These are phyloP conservation scores for Dichotomocladium elegans DNA, from an alignment of 371 early-diverging fungal genomes.

Conservation along the genomic window DNA sequence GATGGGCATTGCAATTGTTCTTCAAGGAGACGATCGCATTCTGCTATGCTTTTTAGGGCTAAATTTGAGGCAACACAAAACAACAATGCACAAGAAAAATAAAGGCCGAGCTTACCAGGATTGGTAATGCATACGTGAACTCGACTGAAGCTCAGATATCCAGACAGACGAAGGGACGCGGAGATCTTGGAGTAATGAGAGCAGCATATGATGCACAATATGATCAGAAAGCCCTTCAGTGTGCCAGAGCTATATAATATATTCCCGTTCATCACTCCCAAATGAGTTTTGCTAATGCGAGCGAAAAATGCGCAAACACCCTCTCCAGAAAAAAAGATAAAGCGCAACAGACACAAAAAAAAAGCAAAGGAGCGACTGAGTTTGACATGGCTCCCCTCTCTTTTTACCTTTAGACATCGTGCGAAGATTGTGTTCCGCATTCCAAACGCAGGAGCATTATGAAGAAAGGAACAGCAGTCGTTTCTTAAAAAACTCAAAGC, in stretches of 20 bases:
- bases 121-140: constrained; percentile 2
- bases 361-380: too few species aligned
- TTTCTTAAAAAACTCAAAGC: constrained; percentile 5
- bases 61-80: too few species aligned
- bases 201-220: constrained; percentile 10
- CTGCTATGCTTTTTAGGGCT: background rate
- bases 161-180: constrained; percentile 10
- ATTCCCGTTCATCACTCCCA: too few species aligned
- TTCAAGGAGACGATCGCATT: constrained; percentile 9
- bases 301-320: background rate
- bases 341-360: too few species aligned
- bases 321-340: too few species aligned
- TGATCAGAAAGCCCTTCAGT: constrained; percentile 14
- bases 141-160: constrained; percentile 1
- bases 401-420: constrained; percentile 12
- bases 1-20: constrained; percentile 4
- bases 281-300: background rate
- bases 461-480: background rate
- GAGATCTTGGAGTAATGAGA: constrained; percentile 13
- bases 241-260: constrained; percentile 8
- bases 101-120: constrained; percentile 2
- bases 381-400: too few species aligned
- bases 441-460: background rate
- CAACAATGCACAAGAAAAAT: too few species aligned
- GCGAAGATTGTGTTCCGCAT: constrained; percentile 7